These are phyloP conservation scores for Xerocomellus amylosporus DNA, from an alignment of 768 basidiomycete genomes.

Conservation along the genomic window DNA sequence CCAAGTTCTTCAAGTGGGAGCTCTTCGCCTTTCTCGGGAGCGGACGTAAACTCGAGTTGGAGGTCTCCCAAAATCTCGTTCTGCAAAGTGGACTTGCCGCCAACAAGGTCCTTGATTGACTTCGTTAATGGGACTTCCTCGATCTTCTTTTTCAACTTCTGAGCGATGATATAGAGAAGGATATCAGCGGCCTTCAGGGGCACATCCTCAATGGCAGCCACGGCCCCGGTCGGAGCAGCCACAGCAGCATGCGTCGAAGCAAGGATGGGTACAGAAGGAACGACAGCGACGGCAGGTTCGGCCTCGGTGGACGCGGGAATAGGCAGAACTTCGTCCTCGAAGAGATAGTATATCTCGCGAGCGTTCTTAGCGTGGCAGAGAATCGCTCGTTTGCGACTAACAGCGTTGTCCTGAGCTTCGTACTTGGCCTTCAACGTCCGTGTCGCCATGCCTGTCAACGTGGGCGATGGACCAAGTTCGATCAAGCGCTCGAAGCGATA, in stretches of 20 bases:
- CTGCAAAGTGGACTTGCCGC: constrained; percentile 97
- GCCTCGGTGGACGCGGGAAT: constrained; percentile 26
- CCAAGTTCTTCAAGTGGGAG: constrained; percentile 95
- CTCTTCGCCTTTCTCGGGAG: constrained; percentile 98
- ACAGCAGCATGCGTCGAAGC: constrained; percentile 42
- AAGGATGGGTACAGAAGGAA: constrained; percentile 41
- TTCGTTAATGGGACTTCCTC: constrained; percentile 88
- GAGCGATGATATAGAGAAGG: constrained; percentile 84
- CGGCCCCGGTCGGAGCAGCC: constrained; percentile 57
- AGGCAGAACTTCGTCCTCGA: constrained; percentile 73
- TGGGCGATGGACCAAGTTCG: constrained; percentile 95
- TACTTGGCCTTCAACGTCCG: constrained; percentile 93
- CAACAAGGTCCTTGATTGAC: constrained; percentile 97
- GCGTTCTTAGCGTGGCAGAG: constrained; percentile 92
- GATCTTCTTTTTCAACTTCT: constrained; percentile 96
- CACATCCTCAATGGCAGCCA: constrained; percentile 78
- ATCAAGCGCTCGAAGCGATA: constrained; percentile 92
- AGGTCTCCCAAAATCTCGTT: constrained; percentile 98
- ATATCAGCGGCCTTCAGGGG: constrained; percentile 92
- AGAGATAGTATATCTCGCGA: constrained; percentile 97
- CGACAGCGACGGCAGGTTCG: constrained; percentile 36
- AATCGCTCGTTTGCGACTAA: constrained; percentile 73
- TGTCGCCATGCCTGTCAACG: constrained; percentile 90
- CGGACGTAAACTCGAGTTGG: constrained; percentile 90
- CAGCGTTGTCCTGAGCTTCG: constrained; percentile 83